A percentile compares a stretch with the other conserved stretches of the same genome.
These are phyloP conservation scores for Candida nonsorbophila DNA, from an alignment of 805 yeast genomes.

Conservation along the genomic window DNA sequence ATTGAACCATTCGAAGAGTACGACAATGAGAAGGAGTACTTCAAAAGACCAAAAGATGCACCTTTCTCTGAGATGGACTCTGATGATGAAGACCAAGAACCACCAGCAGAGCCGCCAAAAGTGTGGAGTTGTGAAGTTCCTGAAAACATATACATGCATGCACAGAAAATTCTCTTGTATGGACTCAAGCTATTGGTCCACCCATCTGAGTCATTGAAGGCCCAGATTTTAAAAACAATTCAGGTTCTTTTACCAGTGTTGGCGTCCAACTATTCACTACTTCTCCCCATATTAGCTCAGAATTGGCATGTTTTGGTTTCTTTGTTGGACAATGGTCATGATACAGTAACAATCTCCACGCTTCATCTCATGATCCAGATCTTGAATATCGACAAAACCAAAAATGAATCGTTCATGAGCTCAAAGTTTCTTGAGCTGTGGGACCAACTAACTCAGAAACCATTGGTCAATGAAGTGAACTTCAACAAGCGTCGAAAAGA, in stretches of 20 bases:
- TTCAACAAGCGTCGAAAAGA: slow-evolving; percentile 1
- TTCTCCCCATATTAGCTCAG: slow-evolving; percentile 27
- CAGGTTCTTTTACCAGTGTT: slow-evolving; percentile 25
- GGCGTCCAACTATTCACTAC: slow-evolving; percentile 21
- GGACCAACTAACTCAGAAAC: slow-evolving; percentile 11
- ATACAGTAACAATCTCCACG: slow-evolving; percentile 15
- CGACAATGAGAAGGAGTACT: slow-evolving; percentile 34
- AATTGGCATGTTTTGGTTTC: slow-evolving; percentile 26
- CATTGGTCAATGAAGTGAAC: neutral
- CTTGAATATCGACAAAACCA: slow-evolving; percentile 24
- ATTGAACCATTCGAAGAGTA: slow-evolving; percentile 23
- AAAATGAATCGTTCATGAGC: slow-evolving; percentile 43
- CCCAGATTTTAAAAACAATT: slow-evolving; percentile 50
- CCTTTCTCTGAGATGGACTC: slow-evolving; percentile 22
- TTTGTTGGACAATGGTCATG: slow-evolving; percentile 1
- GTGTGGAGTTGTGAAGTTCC: slow-evolving; percentile 70
- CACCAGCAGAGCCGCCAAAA: slow-evolving; percentile 10
- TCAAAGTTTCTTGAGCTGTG: slow-evolving; percentile 45
- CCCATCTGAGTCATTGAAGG: slow-evolving; percentile 50
- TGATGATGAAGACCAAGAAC: slow-evolving; percentile 28
- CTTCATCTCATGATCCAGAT: slow-evolving; percentile 22
- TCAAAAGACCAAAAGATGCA: slow-evolving; percentile 30
- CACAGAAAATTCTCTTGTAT: slow-evolving; percentile 60
- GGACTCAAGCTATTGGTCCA: slow-evolving; percentile 69
- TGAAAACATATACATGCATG: slow-evolving; percentile 47